Evolutionary conservation across 257 asterid genomes (phyloP).

Genomic region (Thymus mandschuricus): DNA sequence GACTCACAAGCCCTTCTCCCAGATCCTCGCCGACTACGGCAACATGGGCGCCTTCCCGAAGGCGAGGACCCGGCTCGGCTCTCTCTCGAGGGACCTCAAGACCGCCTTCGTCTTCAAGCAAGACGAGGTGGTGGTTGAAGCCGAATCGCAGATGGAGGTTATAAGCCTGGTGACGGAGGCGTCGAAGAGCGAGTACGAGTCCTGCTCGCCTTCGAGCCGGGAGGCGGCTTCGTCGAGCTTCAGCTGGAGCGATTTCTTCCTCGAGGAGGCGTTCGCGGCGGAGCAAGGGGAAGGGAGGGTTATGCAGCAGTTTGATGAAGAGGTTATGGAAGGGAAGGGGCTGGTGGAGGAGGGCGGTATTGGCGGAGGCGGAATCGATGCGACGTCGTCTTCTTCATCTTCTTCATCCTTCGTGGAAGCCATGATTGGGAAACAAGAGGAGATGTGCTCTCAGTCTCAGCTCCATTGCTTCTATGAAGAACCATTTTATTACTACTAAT

Average conservation of each 20-base stretch:
- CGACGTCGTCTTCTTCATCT: slow-evolving; percentile 29
- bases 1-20: slow-evolving; percentile 91
- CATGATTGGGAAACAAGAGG: slow-evolving; percentile 73
- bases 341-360: slow-evolving; percentile 11
- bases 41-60: slow-evolving; percentile 76
- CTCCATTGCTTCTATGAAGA: slow-evolving; percentile 65
- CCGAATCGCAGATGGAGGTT: slow-evolving; percentile 60
- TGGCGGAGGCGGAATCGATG: slow-evolving; percentile 31
- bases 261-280: slow-evolving; percentile 52
- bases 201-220: slow-evolving; percentile 42
- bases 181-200: slow-evolving; percentile 35
- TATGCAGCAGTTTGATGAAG: slow-evolving; percentile 16
- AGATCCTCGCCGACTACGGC: slow-evolving; percentile 83
- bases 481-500: slow-evolving; percentile 43
- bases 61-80: slow-evolving; percentile 44
- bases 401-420: slow-evolving; percentile 77
- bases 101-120: slow-evolving; percentile 40
- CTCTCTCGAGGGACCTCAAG: slow-evolving; percentile 54
- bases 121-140: not conserved
- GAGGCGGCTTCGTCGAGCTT: slow-evolving; percentile 42
- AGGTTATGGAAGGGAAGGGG: slow-evolving; percentile 5
- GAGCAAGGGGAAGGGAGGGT: slow-evolving; percentile 23
- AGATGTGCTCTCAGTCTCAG: slow-evolving; percentile 55
- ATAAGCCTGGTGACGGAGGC: slow-evolving; percentile 57
- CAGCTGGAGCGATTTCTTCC: slow-evolving; percentile 82